These are phyloP conservation scores for Butyriboletus loyo DNA, from an alignment of 768 basidiomycete genomes.

Conservation along the genomic window DNA sequence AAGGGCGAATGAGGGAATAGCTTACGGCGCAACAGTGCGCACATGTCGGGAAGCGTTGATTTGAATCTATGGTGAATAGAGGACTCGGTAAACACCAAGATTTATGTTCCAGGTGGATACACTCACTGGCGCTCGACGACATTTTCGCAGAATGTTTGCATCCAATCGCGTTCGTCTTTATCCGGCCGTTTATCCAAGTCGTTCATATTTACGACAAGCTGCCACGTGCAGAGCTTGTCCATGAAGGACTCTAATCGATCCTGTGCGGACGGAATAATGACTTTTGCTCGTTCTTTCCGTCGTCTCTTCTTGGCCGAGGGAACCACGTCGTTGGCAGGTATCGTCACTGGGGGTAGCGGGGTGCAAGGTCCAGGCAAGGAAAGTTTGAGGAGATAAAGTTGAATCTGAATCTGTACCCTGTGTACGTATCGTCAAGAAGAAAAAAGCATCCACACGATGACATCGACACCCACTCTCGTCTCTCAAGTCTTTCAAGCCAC, in stretches of 20 bases:
- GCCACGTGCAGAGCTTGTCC: constrained; percentile 80
- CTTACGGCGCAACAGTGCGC: constrained; percentile 59
- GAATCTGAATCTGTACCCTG: constrained; percentile 74
- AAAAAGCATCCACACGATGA: background rate
- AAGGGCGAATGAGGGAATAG: constrained; percentile 65
- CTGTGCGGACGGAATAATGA: constrained; percentile 31
- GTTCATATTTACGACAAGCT: constrained; percentile 47
- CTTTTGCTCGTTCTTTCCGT: constrained; percentile 19
- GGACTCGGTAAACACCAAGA: background rate
- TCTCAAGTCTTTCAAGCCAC: constrained; percentile 67
- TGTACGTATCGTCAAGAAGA: constrained; percentile 5
- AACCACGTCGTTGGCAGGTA: constrained; percentile 24
- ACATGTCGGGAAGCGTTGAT: constrained; percentile 47
- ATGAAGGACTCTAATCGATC: constrained; percentile 69
- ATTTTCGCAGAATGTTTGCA: constrained; percentile 66
- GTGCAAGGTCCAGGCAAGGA: constrained; percentile 50
- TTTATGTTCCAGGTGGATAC: background rate
- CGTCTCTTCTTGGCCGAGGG: constrained; percentile 32
- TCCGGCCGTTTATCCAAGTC: constrained; percentile 24
- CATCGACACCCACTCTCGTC: constrained; percentile 51
- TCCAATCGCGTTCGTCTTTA: constrained; percentile 59
- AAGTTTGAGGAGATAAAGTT: constrained; percentile 64
- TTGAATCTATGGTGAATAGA: constrained; percentile 47
- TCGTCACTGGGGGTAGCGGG: constrained; percentile 29
- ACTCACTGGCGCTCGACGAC: constrained; percentile 64